Percentiles rank a stretch among this genome's conserved stretches.
Conservation (phyloP, 371 early-diverging fungal species). For the Mucor irregularis region DNA sequence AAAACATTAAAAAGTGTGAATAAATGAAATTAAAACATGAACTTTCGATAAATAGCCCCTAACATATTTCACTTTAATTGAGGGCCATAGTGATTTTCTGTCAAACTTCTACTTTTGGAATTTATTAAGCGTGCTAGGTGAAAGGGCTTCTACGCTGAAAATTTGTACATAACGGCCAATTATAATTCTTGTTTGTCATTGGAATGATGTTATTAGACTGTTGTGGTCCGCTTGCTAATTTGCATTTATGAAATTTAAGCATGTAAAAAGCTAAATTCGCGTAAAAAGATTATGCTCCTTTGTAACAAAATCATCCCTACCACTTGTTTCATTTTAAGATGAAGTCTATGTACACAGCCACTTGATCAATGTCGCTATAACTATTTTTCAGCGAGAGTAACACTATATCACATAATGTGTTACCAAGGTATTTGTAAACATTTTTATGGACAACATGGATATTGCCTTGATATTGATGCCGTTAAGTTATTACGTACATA, state of each 20-base stretch:
- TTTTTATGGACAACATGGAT: no score
- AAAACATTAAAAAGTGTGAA: not conserved
- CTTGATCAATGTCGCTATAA: no score
- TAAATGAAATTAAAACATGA: not conserved
- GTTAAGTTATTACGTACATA: no score
- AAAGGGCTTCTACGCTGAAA: no score
- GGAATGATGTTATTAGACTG: slow-evolving; percentile 3
- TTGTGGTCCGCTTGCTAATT: not conserved
- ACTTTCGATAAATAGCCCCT: not conserved
- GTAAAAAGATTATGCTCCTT: no score
- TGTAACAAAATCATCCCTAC: no score
- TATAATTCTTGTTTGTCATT: not conserved
- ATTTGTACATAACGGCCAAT: not conserved
- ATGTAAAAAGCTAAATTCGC: not conserved
- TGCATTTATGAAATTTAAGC: not conserved
- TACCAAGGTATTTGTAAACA: no score
- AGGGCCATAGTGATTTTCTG: not conserved
- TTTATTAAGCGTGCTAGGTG: not conserved
- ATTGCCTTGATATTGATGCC: no score
- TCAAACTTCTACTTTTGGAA: slow-evolving; percentile 1
- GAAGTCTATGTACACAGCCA: no score
- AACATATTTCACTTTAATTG: slow-evolving; percentile 1
- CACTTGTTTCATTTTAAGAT: no score
- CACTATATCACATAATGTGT: no score
- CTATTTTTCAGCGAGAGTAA: no score